phyloP scores from a whole-genome alignment of 306 rosid genomes.

The Vigna trinervia region DNA sequence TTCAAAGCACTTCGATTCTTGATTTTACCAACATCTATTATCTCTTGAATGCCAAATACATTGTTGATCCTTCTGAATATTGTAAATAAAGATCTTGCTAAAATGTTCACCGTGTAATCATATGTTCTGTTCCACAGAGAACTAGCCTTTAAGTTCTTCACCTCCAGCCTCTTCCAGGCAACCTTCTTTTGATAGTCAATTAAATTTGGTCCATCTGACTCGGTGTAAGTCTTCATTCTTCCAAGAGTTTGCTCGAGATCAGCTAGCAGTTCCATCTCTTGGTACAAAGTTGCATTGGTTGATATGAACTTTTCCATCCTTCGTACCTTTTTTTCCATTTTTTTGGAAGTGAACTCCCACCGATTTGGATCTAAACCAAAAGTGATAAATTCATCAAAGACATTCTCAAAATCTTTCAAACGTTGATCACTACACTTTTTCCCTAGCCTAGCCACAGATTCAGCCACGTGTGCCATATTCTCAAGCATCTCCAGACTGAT shows the following conservation, averaged over 20 bases:
- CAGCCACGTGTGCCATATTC: constrained; percentile 73
- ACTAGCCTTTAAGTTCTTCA: constrained; percentile 69
- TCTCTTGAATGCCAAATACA: constrained; percentile 73
- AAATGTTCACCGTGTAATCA: constrained; percentile 69
- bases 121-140: constrained; percentile 90
- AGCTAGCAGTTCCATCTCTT: constrained; percentile 88
- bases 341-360: constrained; percentile 73
- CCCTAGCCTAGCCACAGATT: constrained; percentile 84
- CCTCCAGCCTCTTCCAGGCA: constrained; percentile 78
- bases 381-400: constrained; percentile 63
- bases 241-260: constrained; percentile 87
- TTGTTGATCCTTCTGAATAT: constrained; percentile 74
- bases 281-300: constrained; percentile 81
- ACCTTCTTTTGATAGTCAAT: constrained; percentile 83
- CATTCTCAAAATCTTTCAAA: constrained; percentile 67
- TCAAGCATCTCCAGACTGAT: constrained; percentile 78
- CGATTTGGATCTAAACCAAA: constrained; percentile 67
- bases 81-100: constrained; percentile 84
- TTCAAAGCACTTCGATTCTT: constrained; percentile 49
- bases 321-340: constrained; percentile 87
- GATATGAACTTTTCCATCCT: constrained; percentile 88
- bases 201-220: constrained; percentile 56
- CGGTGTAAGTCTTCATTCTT: constrained; percentile 76
- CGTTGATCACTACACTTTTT: constrained; percentile 80
- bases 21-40: constrained; percentile 49